A percentile compares a stretch with the other conserved stretches of the same genome.
Conservation (phyloP, 345 rosid genomes). For the Euclidium syriacum region DNA sequence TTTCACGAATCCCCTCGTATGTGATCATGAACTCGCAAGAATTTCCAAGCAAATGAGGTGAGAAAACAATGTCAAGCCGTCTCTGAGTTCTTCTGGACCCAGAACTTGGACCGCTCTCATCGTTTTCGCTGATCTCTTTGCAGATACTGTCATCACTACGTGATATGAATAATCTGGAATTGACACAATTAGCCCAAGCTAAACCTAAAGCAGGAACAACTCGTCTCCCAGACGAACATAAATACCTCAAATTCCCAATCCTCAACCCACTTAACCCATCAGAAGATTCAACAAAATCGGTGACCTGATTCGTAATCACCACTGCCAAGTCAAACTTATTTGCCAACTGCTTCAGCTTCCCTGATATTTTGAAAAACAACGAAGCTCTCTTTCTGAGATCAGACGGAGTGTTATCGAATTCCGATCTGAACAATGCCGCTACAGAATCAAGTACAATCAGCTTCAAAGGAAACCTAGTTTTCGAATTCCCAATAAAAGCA, state of each 20-base stretch:
- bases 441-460: slow-evolving; percentile 78
- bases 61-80: slow-evolving; percentile 56
- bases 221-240: slow-evolving; percentile 65
- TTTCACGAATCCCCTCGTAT: slow-evolving; percentile 51
- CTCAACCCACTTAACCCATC: slow-evolving; percentile 58
- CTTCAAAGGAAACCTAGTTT: slow-evolving; percentile 48
- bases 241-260: slow-evolving; percentile 59
- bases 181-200: slow-evolving; percentile 83
- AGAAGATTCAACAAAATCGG: slow-evolving; percentile 53
- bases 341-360: slow-evolving; percentile 62
- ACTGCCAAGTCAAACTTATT: slow-evolving; percentile 57
- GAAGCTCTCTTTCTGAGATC: slow-evolving; percentile 67
- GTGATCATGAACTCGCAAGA: slow-evolving; percentile 66
- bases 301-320: slow-evolving; percentile 83
- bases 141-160: slow-evolving; percentile 36
- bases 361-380: slow-evolving; percentile 71
- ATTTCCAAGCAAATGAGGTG: slow-evolving; percentile 57
- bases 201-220: slow-evolving; percentile 71
- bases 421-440: slow-evolving; percentile 84
- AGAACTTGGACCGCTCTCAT: slow-evolving; percentile 19
- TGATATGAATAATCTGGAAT: slow-evolving; percentile 70
- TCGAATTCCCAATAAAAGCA: slow-evolving; percentile 35
- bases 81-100: slow-evolving; percentile 33
- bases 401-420: slow-evolving; percentile 62
- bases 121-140: slow-evolving; percentile 14